Evolutionary conservation across 108 stramenopile genomes (phyloP).

Genomic region (Cylindrotheca closterium): DNA sequence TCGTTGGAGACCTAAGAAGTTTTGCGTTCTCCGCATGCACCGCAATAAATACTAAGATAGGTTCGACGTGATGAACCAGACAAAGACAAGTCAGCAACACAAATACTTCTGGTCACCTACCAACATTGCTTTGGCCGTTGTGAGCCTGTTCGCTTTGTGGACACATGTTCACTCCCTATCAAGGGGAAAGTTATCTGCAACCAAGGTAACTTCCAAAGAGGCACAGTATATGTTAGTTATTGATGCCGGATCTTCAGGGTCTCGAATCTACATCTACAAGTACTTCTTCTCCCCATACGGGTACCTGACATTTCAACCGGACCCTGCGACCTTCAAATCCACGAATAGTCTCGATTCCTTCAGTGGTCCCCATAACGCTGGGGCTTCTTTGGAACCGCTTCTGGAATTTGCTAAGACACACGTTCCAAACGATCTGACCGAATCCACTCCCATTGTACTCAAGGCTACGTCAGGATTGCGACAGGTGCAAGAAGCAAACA

Average conservation of each 20-base stretch:
- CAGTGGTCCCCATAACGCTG: conserved; percentile 32
- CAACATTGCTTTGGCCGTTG: too few species aligned
- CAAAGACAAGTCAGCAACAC: too few species aligned
- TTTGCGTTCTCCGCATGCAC: too few species aligned
- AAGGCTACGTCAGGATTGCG: conserved; percentile 91
- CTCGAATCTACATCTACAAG: conserved; percentile 84
- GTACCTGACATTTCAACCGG: conserved; percentile 28
- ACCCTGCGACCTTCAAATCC: conserved; percentile 68
- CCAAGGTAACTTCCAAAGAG: too few species aligned
- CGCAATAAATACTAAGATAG: too few species aligned
- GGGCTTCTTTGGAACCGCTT: conserved; percentile 64
- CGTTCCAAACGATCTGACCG: conserved; percentile 53
- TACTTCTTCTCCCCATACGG: conserved; percentile 1
- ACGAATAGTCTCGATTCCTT: conserved; percentile 67
- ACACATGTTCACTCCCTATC: too few species aligned
- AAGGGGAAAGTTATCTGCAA: too few species aligned
- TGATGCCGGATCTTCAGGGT: conserved; percentile 89
- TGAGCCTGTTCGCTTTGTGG: too few species aligned
- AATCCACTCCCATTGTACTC: conserved; percentile 80
- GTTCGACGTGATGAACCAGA: too few species aligned
- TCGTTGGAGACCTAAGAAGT: too few species aligned
- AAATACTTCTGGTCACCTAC: too few species aligned
- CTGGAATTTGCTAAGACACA: conserved; percentile 77
- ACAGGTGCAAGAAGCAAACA: conserved; percentile 34
- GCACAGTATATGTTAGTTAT: conserved; percentile 31